Evolutionary conservation across 2,329 filamentous ascomycete genomes (phyloP), one percentile per base, ranked within the genome.

Genomic region (Aureobasidium sp.): DNA sequence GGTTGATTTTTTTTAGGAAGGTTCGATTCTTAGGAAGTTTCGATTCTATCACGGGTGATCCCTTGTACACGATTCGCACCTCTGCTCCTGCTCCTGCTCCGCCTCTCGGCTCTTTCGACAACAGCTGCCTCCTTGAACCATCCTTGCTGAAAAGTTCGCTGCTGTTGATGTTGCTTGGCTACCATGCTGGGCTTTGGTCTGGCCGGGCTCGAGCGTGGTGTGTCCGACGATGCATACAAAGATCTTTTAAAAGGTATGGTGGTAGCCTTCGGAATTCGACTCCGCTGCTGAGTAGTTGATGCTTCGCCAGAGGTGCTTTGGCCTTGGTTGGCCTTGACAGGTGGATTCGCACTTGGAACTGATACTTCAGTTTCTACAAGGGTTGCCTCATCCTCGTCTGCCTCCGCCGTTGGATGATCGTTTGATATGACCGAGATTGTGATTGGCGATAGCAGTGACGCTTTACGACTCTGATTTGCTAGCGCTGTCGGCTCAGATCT

Each of bases 41-140:
- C 4, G 15, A 38, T 25, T 21, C 19, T 40, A 53, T 15, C 47
- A 53, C 23, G 10, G 1, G 11, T 27, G 15, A 40, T n/a, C 21
- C 9, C 4, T 40, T 21, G 40, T 29, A 29, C 29, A 53, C 23
- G 53, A 19, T 17, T 45, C 27, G 53, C 42, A 29, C 43, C 55
- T 31, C 31, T 49, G 43, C 35, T 58, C 19, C 62, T 49, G 2
- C 38, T 35, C 17, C 62, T 35, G 3, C 38, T 35, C 31, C 62
- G 45, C 19, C 62, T 55, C 19, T 60, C 47, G n/a, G 50, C 23
- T 42, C 62, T 54, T 35, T 64, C 62, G 23, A 46, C 55, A 37
- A 53, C n/a, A 17, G 62, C 61, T 6, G 62, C 60, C 13, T 62
- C 62, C 33, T 31, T 62, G 35, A 60, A 25, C 46, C 58, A 64